phyloP scores from a whole-genome alignment of 495 filamentous ascomycete species.

The Jackrogersella minutella region DNA sequence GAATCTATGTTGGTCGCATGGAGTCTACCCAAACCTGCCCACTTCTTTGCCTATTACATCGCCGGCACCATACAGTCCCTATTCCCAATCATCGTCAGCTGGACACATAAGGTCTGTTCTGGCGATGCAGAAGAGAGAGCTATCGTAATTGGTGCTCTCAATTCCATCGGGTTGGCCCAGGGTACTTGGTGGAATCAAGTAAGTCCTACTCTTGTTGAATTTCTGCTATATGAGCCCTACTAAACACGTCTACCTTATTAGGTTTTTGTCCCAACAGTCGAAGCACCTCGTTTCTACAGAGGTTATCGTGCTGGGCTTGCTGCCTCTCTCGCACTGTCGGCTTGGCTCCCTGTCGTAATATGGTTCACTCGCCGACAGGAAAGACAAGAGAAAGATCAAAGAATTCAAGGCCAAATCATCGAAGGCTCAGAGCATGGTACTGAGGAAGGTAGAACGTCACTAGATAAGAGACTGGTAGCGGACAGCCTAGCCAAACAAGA shows the following conservation, averaged over 20 bases:
- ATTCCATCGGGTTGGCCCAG: slow-evolving; percentile 23
- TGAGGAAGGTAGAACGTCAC: slow-evolving; percentile 17
- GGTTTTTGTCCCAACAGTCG: slow-evolving; percentile 30
- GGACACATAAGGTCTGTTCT: slow-evolving; percentile 22
- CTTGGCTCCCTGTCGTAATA: slow-evolving; percentile 22
- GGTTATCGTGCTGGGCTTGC: slow-evolving; percentile 28
- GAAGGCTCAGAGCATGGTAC: slow-evolving; percentile 12
- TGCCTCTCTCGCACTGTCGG: slow-evolving; percentile 18
- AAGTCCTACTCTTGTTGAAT: not conserved
- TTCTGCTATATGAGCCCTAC: not conserved
- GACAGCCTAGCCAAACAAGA: slow-evolving; percentile 14
- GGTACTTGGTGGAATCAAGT: slow-evolving; percentile 33
- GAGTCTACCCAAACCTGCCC: slow-evolving; percentile 18
- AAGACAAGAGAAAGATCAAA: slow-evolving; percentile 10
- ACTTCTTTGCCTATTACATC: slow-evolving; percentile 23
- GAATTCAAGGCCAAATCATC: slow-evolving; percentile 4
- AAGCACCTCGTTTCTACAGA: slow-evolving; percentile 25
- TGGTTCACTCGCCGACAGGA: slow-evolving; percentile 24
- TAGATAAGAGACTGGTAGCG: slow-evolving; percentile 13
- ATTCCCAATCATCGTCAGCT: slow-evolving; percentile 26
- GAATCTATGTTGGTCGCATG: slow-evolving; percentile 24
- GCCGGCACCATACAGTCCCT: slow-evolving; percentile 23
- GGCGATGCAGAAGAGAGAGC: slow-evolving; percentile 23
- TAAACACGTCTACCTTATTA: not conserved
- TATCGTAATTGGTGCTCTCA: slow-evolving; percentile 23